Conservation (phyloP, 192 early-diverging fungal species). For the Coemansia reversa region DNA sequence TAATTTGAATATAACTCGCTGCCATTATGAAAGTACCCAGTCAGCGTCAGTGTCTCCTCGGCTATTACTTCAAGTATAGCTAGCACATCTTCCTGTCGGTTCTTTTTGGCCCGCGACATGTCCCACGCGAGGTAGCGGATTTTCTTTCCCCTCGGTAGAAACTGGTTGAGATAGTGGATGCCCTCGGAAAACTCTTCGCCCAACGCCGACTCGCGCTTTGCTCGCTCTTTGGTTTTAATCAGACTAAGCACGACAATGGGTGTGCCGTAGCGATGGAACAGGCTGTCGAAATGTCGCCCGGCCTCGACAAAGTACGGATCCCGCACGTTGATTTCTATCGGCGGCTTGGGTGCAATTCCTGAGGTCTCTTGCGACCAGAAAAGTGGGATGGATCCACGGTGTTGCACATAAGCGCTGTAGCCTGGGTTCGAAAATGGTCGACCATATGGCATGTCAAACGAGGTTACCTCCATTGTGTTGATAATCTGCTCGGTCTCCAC, state of each 20-base stretch:
- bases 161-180: slow-evolving; percentile 87
- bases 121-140: slow-evolving; percentile 95
- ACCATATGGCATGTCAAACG: slow-evolving; percentile 67
- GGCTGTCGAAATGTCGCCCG: slow-evolving; percentile 88
- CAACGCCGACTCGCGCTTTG: slow-evolving; percentile 79
- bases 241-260: slow-evolving; percentile 93
- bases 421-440: slow-evolving; percentile 60
- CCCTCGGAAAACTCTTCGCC: slow-evolving; percentile 81
- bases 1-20: slow-evolving; percentile 59
- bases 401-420: slow-evolving; percentile 95
- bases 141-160: slow-evolving; percentile 73
- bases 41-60: slow-evolving; percentile 78
- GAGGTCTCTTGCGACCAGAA: slow-evolving; percentile 93
- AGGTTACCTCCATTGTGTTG: slow-evolving; percentile 83
- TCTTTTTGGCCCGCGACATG: slow-evolving; percentile 96
- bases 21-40: slow-evolving; percentile 93
- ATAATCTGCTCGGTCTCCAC: slow-evolving; percentile 99
- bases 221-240: slow-evolving; percentile 94
- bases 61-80: slow-evolving; percentile 85
- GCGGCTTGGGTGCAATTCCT: slow-evolving; percentile 93
- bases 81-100: slow-evolving; percentile 85
- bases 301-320: slow-evolving; percentile 94
- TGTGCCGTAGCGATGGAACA: slow-evolving; percentile 88
- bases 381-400: slow-evolving; percentile 94
- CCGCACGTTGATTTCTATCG: slow-evolving; percentile 82